Conservation (phyloP, 805 yeast genomes). For the Candida bentonensis region DNA sequence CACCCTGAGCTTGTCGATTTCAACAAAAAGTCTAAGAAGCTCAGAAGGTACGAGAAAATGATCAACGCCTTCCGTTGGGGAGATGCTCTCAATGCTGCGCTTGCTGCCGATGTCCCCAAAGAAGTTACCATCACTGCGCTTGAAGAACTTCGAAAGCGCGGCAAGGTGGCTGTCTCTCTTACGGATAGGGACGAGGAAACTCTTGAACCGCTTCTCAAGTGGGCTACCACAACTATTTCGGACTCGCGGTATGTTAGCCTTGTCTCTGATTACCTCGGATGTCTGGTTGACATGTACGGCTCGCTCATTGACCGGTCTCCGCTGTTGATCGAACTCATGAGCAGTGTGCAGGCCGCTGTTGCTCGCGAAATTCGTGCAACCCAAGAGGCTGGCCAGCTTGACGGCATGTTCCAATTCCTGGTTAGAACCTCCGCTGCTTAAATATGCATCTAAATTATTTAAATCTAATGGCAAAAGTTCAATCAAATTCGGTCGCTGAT, state of each 20-base stretch:
- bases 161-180: slow-evolving; percentile 73
- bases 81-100: slow-evolving; percentile 83
- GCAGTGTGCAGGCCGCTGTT: slow-evolving; percentile 40
- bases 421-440: slow-evolving; percentile 17
- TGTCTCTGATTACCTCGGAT: slow-evolving; percentile 54
- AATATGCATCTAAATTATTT: slow-evolving; percentile 18
- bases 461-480: not conserved
- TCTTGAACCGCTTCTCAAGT: slow-evolving; percentile 71
- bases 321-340: slow-evolving; percentile 59
- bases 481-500: no score
- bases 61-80: slow-evolving; percentile 82
- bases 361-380: slow-evolving; percentile 62
- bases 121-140: slow-evolving; percentile 74
- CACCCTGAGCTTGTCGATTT: slow-evolving; percentile 78
- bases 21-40: slow-evolving; percentile 34
- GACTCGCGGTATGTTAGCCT: slow-evolving; percentile 60
- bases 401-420: slow-evolving; percentile 85
- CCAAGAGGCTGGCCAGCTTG: slow-evolving; percentile 74
- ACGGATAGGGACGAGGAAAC: slow-evolving; percentile 74
- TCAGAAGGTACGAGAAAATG: slow-evolving; percentile 65
- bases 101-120: slow-evolving; percentile 60
- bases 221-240: slow-evolving; percentile 65
- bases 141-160: slow-evolving; percentile 75
- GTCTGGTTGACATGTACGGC: slow-evolving; percentile 63
- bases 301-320: slow-evolving; percentile 59